Base-by-base conservation (phyloP, 176 grass and related monocot species). In the Poa annua region DNA sequence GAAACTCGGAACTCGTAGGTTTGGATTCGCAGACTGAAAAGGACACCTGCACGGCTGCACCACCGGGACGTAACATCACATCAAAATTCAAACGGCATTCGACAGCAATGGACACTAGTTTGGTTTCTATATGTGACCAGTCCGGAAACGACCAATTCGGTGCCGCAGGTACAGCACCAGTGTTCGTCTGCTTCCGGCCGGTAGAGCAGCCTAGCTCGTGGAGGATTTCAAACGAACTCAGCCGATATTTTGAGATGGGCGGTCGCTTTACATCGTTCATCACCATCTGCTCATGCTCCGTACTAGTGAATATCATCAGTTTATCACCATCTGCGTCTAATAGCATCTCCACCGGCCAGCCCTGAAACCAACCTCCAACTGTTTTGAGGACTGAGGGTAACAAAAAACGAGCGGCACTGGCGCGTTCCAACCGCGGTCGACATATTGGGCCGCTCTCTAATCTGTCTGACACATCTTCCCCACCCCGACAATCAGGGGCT, bases 61-160 rank as follows among this genome's bases (percentile, higher is more conserved):
- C 29, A 29, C 29, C 29, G 25, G 48, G 10, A n/a, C 60, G 57
- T 49, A 49, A 79, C 59, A 65, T 79, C 77, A 65, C 59, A 49
- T 34, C 57, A 35, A 20, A 33, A 24, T 64, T 48, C 16, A 33
- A 33, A 62, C n/a, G 21, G 57, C 57, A 63, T 78, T 47, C 12
- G 16, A 34, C 26, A 75, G 26, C 11, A 29, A 52, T 32, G 8
- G 59, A 49, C 29, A 6, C 77, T 49, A 61, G 44, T 49, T 29
- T 29, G 29, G 7, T 50, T 68, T 80, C 63, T 22, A 53, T 11
- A 61, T 26, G 13, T 26, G 78, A 47, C 78, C 62, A 80, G 39
- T 77, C 53, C 33, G 36, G 52, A 35, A 8, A 8, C 57, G 64
- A 50, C 21, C 26, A 39, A 5, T 33, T n/a, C 20, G 33, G 2